phyloP scores from a whole-genome alignment of 352 stramenopile species.

The Phytopythium chamaehyphon region DNA sequence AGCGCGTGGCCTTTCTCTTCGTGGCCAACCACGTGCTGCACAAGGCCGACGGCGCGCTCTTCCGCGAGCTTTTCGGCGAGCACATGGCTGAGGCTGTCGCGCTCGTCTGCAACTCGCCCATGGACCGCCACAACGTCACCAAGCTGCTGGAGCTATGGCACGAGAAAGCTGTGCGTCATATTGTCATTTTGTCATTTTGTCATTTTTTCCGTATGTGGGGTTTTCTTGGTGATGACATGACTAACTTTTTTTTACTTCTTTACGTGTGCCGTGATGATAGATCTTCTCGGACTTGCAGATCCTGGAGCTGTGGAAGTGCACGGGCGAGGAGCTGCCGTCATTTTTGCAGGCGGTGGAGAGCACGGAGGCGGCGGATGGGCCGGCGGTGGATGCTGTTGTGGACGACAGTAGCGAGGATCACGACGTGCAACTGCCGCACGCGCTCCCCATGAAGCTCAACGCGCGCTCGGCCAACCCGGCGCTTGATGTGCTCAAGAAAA shows the following conservation, averaged over 20 bases:
- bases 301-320: slow-evolving; percentile 74
- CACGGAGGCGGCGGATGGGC: slow-evolving; percentile 2
- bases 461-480: slow-evolving; percentile 71
- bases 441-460: slow-evolving; percentile 73
- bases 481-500: slow-evolving; percentile 74
- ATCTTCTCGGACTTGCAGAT: slow-evolving; percentile 50
- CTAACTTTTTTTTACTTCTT: too few species aligned
- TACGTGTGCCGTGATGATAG: too few species aligned
- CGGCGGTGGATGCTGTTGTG: not conserved
- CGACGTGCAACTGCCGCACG: slow-evolving; percentile 34
- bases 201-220: too few species aligned
- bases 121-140: slow-evolving; percentile 75
- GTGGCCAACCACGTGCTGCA: slow-evolving; percentile 84
- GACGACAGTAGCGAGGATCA: slow-evolving; percentile 17
- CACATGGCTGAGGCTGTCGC: slow-evolving; percentile 73
- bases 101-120: slow-evolving; percentile 80
- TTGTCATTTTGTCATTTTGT: too few species aligned
- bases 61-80: slow-evolving; percentile 27
- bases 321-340: slow-evolving; percentile 57
- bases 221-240: too few species aligned
- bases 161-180: slow-evolving; percentile 54
- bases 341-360: slow-evolving; percentile 33
- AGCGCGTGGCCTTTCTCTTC: slow-evolving; percentile 79
- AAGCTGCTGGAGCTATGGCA: slow-evolving; percentile 74
- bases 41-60: slow-evolving; percentile 29